These are phyloP conservation scores for Coriaria nepalensis DNA, from an alignment of 306 rosid species.

Conservation along the genomic window DNA sequence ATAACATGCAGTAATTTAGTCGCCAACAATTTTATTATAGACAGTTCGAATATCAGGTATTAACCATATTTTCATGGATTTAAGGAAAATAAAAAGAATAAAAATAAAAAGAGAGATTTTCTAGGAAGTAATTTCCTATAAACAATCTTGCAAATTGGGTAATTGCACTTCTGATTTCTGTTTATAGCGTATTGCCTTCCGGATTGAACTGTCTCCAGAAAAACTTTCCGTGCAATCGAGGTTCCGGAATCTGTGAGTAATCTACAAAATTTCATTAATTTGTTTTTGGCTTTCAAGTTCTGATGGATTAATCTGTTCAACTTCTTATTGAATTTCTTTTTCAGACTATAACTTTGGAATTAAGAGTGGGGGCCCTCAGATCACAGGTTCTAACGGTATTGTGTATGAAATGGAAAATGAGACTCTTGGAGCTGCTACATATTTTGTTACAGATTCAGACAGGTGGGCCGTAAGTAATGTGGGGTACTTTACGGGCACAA, in stretches of 20 bases:
- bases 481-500: conserved; percentile 31
- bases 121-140: too few relatives aligned
- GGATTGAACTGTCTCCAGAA: conserved; percentile 61
- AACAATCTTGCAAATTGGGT: too few relatives aligned
- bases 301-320: neutral
- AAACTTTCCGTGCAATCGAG: conserved; percentile 52
- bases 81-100: neutral
- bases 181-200: conserved; percentile 49
- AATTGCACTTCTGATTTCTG: neutral
- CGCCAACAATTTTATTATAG: conserved; percentile 57
- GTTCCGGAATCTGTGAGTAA: conserved; percentile 44
- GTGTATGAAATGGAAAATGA: conserved; percentile 35
- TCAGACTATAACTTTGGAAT: conserved; percentile 54
- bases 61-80: conserved; percentile 3
- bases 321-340: neutral
- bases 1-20: conserved; percentile 52
- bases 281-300: conserved; percentile 7
- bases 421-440: conserved; percentile 57
- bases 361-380: conserved; percentile 52
- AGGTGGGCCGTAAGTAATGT: conserved; percentile 73
- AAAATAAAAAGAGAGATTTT: too few relatives aligned
- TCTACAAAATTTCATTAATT: conserved; percentile 2
- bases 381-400: conserved; percentile 22
- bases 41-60: conserved; percentile 44
- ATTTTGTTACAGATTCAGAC: conserved; percentile 33